Conservation (phyloP, 352 stramenopile species). For the Phytophthora litchii region DNA sequence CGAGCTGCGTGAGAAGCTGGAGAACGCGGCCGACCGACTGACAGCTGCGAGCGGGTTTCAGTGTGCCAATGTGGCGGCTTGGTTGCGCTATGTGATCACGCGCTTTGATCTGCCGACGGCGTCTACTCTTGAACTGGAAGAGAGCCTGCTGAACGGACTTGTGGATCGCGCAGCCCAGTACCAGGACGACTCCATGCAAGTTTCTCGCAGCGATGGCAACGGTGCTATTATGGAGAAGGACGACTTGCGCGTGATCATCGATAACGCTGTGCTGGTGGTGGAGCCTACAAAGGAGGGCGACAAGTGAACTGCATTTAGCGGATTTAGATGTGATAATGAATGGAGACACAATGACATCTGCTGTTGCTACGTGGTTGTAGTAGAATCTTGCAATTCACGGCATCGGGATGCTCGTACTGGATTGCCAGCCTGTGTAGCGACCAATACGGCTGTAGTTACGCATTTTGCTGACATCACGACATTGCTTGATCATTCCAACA, state of each 20-base stretch:
- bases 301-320: slow-evolving; percentile 19
- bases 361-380: slow-evolving; percentile 5
- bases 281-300: slow-evolving; percentile 22
- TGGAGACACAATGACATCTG: slow-evolving; percentile 5
- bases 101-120: slow-evolving; percentile 65
- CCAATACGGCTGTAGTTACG: slow-evolving; percentile 28
- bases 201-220: slow-evolving; percentile 32
- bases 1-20: slow-evolving; percentile 54
- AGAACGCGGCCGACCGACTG: slow-evolving; percentile 52
- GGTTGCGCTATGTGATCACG: slow-evolving; percentile 65
- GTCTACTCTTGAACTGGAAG: slow-evolving; percentile 61
- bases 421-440: slow-evolving; percentile 29
- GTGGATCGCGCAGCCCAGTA: slow-evolving; percentile 58
- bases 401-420: slow-evolving; percentile 14
- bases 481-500: slow-evolving; percentile 44
- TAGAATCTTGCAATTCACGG: slow-evolving; percentile 11
- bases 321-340: slow-evolving; percentile 22
- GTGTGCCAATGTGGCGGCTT: slow-evolving; percentile 48
- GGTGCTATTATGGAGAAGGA: slow-evolving; percentile 62
- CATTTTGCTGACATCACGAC: slow-evolving; percentile 19
- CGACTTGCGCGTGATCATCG: slow-evolving; percentile 62
- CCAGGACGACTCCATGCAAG: slow-evolving; percentile 51
- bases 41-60: slow-evolving; percentile 63
- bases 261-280: slow-evolving; percentile 46
- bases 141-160: slow-evolving; percentile 54